Percentiles rank a stretch among this genome's conserved stretches.
These are phyloP conservation scores for Hordeum vulgare DNA, from an alignment of 176 grass and related monocot genomes.

Conservation along the genomic window DNA sequence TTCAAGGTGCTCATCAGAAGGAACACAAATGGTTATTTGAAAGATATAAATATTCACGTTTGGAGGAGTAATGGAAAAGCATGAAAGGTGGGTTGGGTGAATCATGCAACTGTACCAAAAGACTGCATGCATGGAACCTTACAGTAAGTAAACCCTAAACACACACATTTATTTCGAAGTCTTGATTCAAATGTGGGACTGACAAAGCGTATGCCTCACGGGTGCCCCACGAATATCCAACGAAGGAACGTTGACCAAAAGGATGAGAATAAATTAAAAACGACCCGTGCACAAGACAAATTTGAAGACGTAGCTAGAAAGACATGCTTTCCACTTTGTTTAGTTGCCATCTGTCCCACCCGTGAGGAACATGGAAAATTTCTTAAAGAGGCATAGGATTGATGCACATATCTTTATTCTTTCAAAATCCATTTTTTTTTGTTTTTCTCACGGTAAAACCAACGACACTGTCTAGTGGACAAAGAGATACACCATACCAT, in stretches of 20 bases:
- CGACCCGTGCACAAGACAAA: neutral
- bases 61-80: too few relatives aligned
- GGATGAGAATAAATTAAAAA: neutral
- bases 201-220: too few relatives aligned
- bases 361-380: neutral
- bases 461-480: neutral
- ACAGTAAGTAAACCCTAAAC: too few relatives aligned
- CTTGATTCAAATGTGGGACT: too few relatives aligned
- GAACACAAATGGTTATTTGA: too few relatives aligned
- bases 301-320: neutral
- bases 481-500: neutral
- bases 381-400: neutral
- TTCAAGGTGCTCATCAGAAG: too few relatives aligned
- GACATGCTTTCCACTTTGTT: neutral
- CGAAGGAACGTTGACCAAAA: neutral
- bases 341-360: neutral
- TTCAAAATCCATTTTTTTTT: neutral
- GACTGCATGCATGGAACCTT: too few relatives aligned
- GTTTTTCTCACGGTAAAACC: neutral
- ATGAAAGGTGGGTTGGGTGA: too few relatives aligned
- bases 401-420: neutral
- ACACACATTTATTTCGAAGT: too few relatives aligned
- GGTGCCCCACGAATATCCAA: too few relatives aligned
- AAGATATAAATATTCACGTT: too few relatives aligned
- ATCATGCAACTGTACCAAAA: too few relatives aligned